These are phyloP conservation scores for Aegle marmelos DNA, from an alignment of 345 rosid genomes.

Conservation along the genomic window DNA sequence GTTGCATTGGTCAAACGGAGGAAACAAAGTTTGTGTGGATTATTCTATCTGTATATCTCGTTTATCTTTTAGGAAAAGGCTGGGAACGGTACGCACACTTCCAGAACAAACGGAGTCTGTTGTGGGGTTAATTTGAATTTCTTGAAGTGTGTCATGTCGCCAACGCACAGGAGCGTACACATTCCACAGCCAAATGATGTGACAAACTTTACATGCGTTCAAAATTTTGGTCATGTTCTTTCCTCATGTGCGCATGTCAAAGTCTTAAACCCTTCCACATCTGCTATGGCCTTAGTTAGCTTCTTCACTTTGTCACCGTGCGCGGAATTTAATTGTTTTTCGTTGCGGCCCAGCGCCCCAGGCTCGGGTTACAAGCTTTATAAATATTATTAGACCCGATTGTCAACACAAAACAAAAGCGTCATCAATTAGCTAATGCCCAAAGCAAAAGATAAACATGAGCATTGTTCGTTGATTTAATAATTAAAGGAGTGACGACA, in stretches of 20 bases:
- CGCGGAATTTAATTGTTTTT: too few species aligned
- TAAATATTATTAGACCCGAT: too few species aligned
- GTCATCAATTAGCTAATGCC: background rate
- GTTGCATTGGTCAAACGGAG: background rate
- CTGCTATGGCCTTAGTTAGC: too few species aligned
- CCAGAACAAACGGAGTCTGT: background rate
- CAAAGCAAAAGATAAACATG: background rate
- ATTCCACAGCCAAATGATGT: background rate
- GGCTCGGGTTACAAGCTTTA: too few species aligned
- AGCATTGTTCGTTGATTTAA: background rate
- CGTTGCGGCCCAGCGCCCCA: too few species aligned
- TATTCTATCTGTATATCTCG: background rate
- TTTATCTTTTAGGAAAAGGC: background rate
- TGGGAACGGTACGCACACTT: too few species aligned
- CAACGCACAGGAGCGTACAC: too few species aligned
- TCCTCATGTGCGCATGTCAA: background rate
- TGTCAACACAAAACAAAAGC: background rate
- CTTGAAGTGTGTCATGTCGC: background rate
- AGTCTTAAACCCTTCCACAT: background rate
- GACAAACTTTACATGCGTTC: too few species aligned
- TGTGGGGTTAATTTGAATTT: background rate
- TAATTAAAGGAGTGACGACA: background rate
- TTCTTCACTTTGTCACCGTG: too few species aligned
- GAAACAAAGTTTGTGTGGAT: background rate
- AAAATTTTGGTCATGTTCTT: background rate